Conservation (phyloP, 2,329 filamentous ascomycete genomes). For the Aspergillus neoniger region DNA sequence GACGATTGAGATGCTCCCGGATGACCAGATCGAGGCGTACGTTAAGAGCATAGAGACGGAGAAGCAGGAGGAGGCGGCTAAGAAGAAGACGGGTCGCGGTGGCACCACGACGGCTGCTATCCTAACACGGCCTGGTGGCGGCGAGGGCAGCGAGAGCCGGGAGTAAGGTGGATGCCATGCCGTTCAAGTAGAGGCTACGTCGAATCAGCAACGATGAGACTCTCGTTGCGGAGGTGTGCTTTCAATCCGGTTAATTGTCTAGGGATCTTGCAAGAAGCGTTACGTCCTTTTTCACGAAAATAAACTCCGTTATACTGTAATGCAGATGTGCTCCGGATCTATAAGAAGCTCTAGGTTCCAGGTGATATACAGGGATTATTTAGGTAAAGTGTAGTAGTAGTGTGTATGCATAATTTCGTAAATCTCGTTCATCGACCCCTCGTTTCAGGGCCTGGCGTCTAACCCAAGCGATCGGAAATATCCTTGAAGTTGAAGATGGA, state of each 20-base stretch:
- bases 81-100: conserved; percentile 78
- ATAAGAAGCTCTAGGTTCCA: not conserved
- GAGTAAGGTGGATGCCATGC: conserved; percentile 7
- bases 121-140: conserved; percentile 61
- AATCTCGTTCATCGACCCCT: conserved; percentile 30
- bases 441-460: conserved; percentile 15
- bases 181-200: conserved; percentile 7
- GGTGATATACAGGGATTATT: not conserved
- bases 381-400: conserved; percentile 9
- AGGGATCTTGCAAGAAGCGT: conserved; percentile 19
- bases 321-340: not conserved
- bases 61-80: conserved; percentile 97
- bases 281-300: conserved; percentile 9
- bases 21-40: conserved; percentile 94
- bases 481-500: conserved; percentile 76
- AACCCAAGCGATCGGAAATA: conserved; percentile 75
- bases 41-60: conserved; percentile 99
- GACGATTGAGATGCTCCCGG: conserved; percentile 85
- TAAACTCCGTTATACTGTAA: conserved; percentile 9
- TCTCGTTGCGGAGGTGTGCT: conserved; percentile 4
- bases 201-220: conserved; percentile 24
- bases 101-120: conserved; percentile 63
- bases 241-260: conserved; percentile 14
- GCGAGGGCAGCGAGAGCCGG: conserved; percentile 30
- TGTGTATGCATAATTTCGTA: conserved; percentile 29